Evolutionary conservation across 805 yeast genomes (phyloP).

Genomic region (Candida ficus): DNA sequence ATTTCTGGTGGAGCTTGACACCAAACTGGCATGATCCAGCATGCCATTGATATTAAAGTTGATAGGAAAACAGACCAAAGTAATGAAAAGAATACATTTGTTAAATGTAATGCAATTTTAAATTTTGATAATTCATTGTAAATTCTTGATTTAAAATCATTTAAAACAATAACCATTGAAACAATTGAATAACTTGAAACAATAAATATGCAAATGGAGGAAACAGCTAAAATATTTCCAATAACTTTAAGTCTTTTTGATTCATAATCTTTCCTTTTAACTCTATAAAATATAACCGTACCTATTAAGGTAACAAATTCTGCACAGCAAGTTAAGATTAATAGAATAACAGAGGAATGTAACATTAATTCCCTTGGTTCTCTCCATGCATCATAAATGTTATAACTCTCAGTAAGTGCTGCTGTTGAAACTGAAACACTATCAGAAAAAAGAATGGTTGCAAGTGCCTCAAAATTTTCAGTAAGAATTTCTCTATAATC

Average conservation of each 20-base stretch:
- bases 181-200: constrained; percentile 29
- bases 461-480: constrained; percentile 1
- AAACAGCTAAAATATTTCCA: constrained; percentile 32
- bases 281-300: constrained; percentile 16
- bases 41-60: constrained; percentile 14
- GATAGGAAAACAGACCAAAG: constrained; percentile 33
- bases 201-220: constrained; percentile 32
- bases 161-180: constrained; percentile 26
- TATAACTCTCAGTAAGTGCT: neutral
- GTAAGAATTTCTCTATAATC: constrained; percentile 15
- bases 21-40: constrained; percentile 45
- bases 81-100: constrained; percentile 36
- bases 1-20: constrained; percentile 41
- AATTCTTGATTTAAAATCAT: constrained; percentile 16
- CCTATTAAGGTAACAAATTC: neutral
- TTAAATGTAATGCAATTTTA: constrained; percentile 41
- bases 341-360: neutral
- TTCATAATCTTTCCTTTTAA: constrained; percentile 8
- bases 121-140: constrained; percentile 34
- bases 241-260: constrained; percentile 15
- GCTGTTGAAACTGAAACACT: neutral
- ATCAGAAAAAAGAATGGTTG: neutral
- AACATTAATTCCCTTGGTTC: constrained; percentile 18
- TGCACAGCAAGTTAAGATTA: neutral
- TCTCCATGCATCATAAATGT: constrained; percentile 2